Conservation (phyloP, 1,284 basidiomycete species). For the Crucibulum cyathiforme region DNA sequence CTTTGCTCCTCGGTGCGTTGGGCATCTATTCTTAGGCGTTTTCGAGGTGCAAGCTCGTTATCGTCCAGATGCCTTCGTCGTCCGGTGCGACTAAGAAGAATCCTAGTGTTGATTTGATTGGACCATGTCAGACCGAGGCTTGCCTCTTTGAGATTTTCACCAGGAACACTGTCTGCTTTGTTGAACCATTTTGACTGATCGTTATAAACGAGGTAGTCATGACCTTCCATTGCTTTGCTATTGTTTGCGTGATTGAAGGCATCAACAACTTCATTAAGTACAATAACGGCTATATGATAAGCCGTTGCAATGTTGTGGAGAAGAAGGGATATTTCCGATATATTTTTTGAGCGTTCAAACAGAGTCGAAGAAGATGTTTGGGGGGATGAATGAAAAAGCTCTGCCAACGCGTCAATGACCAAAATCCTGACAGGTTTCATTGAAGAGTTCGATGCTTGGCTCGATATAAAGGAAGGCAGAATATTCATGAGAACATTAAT, state of each 20-base stretch:
- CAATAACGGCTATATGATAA: conserved; percentile 74
- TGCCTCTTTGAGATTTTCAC: conserved; percentile 76
- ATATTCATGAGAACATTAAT: conserved; percentile 68
- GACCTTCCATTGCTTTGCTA: conserved; percentile 22
- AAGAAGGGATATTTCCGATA: conserved; percentile 68
- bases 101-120: conserved; percentile 83
- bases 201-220: conserved; percentile 62
- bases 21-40: conserved; percentile 29
- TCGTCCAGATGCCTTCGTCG: conserved; percentile 64
- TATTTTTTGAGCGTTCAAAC: conserved; percentile 70
- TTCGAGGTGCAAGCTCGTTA: conserved; percentile 27
- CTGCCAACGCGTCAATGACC: conserved; percentile 82
- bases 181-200: conserved; percentile 82
- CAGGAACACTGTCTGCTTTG: conserved; percentile 60
- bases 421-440: conserved; percentile 70
- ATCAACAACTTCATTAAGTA: conserved; percentile 89
- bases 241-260: conserved; percentile 54
- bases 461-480: conserved; percentile 65
- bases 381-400: conserved; percentile 72
- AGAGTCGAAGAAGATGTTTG: conserved; percentile 65
- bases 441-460: conserved; percentile 29
- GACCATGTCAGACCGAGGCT: conserved; percentile 90
- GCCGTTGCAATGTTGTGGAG: conserved; percentile 73
- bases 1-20: background rate
- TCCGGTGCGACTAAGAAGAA: conserved; percentile 82